Conservation (phyloP, 73 alveolate genomes). For the Diophrys sp. region DNA sequence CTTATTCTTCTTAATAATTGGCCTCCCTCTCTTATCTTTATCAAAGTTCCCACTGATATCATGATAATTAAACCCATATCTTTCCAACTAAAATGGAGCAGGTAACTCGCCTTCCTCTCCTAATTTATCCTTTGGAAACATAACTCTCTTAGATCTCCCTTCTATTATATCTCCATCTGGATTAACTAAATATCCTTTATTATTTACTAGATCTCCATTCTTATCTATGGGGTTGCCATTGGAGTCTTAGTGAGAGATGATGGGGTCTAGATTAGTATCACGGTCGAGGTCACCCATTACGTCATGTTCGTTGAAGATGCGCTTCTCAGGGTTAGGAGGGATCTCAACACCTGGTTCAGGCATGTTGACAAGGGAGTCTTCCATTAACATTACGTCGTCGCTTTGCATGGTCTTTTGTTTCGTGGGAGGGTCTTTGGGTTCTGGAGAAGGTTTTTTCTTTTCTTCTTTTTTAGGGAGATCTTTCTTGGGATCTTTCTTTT, state of each 20-base stretch:
- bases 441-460: no score
- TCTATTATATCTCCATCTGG: conserved; percentile 40
- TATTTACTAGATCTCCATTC: conserved; percentile 48
- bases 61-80: conserved; percentile 22
- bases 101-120: conserved; percentile 42
- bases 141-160: neutral
- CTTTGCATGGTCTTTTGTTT: neutral
- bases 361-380: neutral
- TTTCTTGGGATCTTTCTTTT: neutral
- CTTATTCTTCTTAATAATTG: conserved; percentile 5
- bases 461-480: no score
- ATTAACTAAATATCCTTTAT: conserved; percentile 48
- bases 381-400: neutral
- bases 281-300: conserved; percentile 57
- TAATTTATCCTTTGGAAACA: conserved; percentile 7
- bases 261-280: conserved; percentile 49
- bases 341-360: conserved; percentile 2
- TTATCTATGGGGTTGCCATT: conserved; percentile 46
- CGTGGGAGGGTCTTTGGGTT: no score
- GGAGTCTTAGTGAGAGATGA: conserved; percentile 24
- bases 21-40: conserved; percentile 36
- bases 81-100: conserved; percentile 22
- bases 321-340: conserved; percentile 27
- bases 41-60: conserved; percentile 22
- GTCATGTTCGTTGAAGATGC: conserved; percentile 48